A percentile compares a stretch with the other conserved stretches of the same genome.
Evolutionary conservation across 2,329 filamentous ascomycete species (phyloP).

Genomic region (Colletotrichum sp.): DNA sequence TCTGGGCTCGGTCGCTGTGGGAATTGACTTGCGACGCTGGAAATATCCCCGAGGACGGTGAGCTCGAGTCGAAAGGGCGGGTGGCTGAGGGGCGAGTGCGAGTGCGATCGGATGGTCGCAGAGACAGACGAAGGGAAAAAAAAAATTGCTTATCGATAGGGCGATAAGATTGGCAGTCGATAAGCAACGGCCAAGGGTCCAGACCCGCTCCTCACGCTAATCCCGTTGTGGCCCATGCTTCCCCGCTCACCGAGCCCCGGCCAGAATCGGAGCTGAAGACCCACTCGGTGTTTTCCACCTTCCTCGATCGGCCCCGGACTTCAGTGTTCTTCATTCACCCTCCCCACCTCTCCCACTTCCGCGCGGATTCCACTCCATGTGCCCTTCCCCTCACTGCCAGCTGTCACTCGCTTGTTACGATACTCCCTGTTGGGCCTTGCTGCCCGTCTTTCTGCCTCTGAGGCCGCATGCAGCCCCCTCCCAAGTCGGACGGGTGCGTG

Average conservation of each 20-base stretch:
- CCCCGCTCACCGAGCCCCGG: not conserved
- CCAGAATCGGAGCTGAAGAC: not conserved
- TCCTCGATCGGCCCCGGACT: not conserved
- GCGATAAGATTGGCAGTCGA: not conserved
- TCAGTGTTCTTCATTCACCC: not conserved
- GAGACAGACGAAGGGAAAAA: not conserved
- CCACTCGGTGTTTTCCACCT: not conserved
- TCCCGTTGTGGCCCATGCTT: not conserved
- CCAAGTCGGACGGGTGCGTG: not conserved
- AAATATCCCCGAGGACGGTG: not conserved
- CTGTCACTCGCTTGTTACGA: not conserved
- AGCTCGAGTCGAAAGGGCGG: not conserved
- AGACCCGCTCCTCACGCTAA: not conserved
- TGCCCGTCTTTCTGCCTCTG: not conserved
- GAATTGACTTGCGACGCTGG: not conserved
- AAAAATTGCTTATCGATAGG: conserved; percentile 18
- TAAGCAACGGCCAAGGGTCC: not conserved
- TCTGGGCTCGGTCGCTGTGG: not conserved
- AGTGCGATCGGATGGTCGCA: not conserved
- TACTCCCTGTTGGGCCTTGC: not conserved
- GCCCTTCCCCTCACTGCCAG: not conserved
- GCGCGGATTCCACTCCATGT: not conserved
- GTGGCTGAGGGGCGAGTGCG: not conserved
- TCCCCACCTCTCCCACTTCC: not conserved
- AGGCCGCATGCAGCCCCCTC: not conserved